These are phyloP conservation scores for Leptosphaerulina australis DNA, from an alignment of 2,329 filamentous ascomycete genomes.

Conservation along the genomic window DNA sequence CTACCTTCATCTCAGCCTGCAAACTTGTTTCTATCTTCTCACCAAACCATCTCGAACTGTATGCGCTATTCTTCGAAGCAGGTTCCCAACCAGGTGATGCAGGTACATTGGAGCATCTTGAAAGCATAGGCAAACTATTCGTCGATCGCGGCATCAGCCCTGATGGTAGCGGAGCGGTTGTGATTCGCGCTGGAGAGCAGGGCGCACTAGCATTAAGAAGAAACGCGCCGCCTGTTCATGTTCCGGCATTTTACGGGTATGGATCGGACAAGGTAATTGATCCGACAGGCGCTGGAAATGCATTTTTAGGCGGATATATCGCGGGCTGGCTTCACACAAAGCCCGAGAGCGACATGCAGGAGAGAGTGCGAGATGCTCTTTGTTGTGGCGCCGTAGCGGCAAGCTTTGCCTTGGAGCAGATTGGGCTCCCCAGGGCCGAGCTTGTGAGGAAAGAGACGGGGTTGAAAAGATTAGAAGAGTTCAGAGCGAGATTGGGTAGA, in stretches of 20 bases:
- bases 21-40: constrained; percentile 32
- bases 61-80: constrained; percentile 14
- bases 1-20: constrained; percentile 20
- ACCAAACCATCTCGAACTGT: constrained; percentile 32
- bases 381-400: constrained; percentile 28
- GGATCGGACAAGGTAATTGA: constrained; percentile 21
- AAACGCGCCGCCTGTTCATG: constrained; percentile 7
- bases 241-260: constrained; percentile 22
- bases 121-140: not conserved
- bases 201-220: constrained; percentile 5
- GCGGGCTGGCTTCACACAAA: constrained; percentile 21
- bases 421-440: constrained; percentile 22
- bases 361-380: constrained; percentile 16
- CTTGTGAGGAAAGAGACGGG: not conserved
- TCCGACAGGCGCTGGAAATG: constrained; percentile 33
- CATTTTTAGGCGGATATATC: constrained; percentile 31
- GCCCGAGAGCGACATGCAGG: not conserved
- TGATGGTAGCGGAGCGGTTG: constrained; percentile 5
- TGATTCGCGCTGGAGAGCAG: constrained; percentile 24
- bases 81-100: not conserved
- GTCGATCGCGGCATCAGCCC: not conserved
- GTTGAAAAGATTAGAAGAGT: not conserved
- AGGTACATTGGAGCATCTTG: not conserved
- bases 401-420: constrained; percentile 32
- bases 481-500: not conserved